Conservation (phyloP, 2,329 filamentous ascomycete genomes). For the Pseudohalonectria lignicola region DNA sequence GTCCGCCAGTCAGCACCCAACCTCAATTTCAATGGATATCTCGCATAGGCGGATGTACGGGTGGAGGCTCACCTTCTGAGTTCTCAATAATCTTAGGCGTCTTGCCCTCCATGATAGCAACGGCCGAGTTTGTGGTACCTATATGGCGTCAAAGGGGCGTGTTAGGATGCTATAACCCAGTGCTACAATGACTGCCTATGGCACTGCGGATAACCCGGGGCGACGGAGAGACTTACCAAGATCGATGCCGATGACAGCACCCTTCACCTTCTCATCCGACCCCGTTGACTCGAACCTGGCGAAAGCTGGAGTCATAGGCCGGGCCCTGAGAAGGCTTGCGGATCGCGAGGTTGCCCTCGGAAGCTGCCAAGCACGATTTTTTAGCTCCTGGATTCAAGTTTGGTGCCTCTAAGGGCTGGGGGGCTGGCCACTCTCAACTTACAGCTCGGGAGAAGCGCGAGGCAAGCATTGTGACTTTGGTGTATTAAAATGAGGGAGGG, state of each 20-base stretch:
- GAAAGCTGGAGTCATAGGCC: constrained; percentile 62
- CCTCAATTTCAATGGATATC: not conserved
- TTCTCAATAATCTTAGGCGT: constrained; percentile 94
- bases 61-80: constrained; percentile 60
- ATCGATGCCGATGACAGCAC: constrained; percentile 96
- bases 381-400: no score
- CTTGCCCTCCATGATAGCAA: constrained; percentile 97
- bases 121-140: constrained; percentile 94
- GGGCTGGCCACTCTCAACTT: constrained; percentile 39
- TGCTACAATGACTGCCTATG: not conserved
- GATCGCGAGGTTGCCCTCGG: constrained; percentile 66
- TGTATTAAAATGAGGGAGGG: not conserved
- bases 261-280: constrained; percentile 74
- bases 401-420: no score
- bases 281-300: constrained; percentile 64
- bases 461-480: constrained; percentile 53
- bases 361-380: no score
- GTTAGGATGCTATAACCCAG: no score
- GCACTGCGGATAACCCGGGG: not conserved
- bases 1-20: constrained; percentile 1
- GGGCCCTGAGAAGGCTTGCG: constrained; percentile 49
- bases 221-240: constrained; percentile 49
- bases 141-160: no score
- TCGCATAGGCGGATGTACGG: no score
- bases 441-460: constrained; percentile 66